phyloP scores from a whole-genome alignment of 345 rosid genomes.

The Gynandropsis gynandra region DNA sequence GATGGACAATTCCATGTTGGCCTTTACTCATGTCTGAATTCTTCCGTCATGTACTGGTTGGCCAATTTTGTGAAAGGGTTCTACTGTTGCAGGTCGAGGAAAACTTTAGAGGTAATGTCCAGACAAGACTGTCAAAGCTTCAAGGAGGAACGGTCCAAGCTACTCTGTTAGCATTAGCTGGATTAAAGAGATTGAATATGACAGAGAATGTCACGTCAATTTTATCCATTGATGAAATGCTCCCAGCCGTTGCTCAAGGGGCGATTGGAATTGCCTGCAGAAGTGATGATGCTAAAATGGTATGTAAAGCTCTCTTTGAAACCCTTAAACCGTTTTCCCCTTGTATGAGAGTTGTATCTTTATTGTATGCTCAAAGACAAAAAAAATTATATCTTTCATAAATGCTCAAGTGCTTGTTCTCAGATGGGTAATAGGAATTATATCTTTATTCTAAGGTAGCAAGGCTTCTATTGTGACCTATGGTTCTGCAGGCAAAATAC shows the following conservation, averaged over 20 bases:
- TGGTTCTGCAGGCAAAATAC: conserved; percentile 67
- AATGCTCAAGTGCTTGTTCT: too few species aligned
- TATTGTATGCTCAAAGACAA: too few species aligned
- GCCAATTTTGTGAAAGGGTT: too few species aligned
- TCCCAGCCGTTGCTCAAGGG: conserved; percentile 99
- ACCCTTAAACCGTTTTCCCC: neutral
- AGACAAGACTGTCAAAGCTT: conserved; percentile 85
- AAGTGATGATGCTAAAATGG: conserved; percentile 78
- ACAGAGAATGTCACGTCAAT: conserved; percentile 73
- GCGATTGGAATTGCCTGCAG: conserved; percentile 98
- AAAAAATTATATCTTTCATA: too few species aligned
- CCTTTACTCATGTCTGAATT: too few species aligned
- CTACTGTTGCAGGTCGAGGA: conserved; percentile 56
- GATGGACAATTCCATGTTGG: too few species aligned
- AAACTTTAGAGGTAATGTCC: conserved; percentile 93
- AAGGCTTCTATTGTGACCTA: neutral
- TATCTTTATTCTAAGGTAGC: too few species aligned
- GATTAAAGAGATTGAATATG: conserved; percentile 86
- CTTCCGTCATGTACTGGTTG: too few species aligned
- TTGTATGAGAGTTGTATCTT: neutral
- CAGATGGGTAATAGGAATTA: too few species aligned
- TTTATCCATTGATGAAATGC: conserved; percentile 84
- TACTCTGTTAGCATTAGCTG: conserved; percentile 90
- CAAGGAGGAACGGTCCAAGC: conserved; percentile 80
- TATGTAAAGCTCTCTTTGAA: conserved; percentile 22